Percentiles rank a stretch among this genome's conserved stretches.
These are phyloP conservation scores for Ustilago nuda DNA, from an alignment of 1,284 basidiomycete genomes.

Conservation along the genomic window DNA sequence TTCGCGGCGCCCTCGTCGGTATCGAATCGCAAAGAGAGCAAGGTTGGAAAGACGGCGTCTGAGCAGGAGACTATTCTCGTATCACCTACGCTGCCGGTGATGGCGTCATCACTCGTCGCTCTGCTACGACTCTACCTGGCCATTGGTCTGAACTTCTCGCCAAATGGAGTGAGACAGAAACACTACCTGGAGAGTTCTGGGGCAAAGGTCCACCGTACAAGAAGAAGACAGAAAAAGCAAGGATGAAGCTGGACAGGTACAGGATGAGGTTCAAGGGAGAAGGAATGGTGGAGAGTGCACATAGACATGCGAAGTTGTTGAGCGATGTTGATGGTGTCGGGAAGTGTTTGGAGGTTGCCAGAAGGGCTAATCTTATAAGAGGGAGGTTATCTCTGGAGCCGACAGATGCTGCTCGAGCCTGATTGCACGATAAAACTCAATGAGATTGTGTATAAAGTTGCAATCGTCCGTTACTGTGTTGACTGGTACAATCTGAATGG, in stretches of 20 bases:
- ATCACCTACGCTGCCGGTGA: slow-evolving; percentile 60
- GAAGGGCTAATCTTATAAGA: slow-evolving; percentile 32
- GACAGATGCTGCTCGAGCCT: background rate
- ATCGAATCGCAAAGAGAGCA: slow-evolving; percentile 4
- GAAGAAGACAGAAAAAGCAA: slow-evolving; percentile 23
- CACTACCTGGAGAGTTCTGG: slow-evolving; percentile 5
- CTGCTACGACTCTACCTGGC: slow-evolving; percentile 59
- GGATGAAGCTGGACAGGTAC: slow-evolving; percentile 29
- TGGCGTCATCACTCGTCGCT: slow-evolving; percentile 66
- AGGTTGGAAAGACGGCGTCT: slow-evolving; percentile 43
- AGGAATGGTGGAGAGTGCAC: slow-evolving; percentile 57
- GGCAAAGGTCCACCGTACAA: slow-evolving; percentile 27
- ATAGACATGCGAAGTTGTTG: slow-evolving; percentile 63
- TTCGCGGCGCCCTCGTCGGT: slow-evolving; percentile 63
- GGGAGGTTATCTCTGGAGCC: slow-evolving; percentile 2
- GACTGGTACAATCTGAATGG: background rate
- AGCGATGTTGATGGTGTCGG: slow-evolving; percentile 55
- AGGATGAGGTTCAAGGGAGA: slow-evolving; percentile 33
- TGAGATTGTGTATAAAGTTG: background rate
- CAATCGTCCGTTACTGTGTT: slow-evolving; percentile 13
- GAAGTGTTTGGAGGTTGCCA: slow-evolving; percentile 39
- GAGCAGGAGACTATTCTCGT: slow-evolving; percentile 46
- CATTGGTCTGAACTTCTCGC: slow-evolving; percentile 41
- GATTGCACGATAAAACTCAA: background rate
- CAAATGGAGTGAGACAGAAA: slow-evolving; percentile 29